A percentile compares a stretch with the other conserved stretches of the same genome.
These are phyloP conservation scores for Lactifluus piperatus DNA, from an alignment of 768 basidiomycete genomes.

Conservation along the genomic window DNA sequence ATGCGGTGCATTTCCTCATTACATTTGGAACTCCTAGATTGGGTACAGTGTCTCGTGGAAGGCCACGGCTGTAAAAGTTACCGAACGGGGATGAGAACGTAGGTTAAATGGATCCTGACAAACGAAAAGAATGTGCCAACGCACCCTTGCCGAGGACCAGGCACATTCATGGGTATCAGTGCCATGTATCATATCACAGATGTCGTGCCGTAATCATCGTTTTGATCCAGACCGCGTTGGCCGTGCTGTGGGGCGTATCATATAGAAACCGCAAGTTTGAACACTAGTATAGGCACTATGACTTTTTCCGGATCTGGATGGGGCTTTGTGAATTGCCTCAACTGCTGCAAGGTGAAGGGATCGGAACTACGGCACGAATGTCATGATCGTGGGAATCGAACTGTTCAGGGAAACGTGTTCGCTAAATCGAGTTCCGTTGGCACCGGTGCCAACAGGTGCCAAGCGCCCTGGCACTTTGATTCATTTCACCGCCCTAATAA, in stretches of 20 bases:
- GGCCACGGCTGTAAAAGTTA: no score
- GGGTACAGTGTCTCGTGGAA: not conserved
- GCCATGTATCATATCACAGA: not conserved
- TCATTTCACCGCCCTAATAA: not conserved
- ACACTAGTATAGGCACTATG: not conserved
- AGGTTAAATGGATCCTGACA: not conserved
- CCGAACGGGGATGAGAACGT: not conserved
- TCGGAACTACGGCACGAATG: not conserved
- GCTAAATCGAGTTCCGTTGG: not conserved
- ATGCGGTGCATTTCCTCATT: not conserved
- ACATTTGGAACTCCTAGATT: not conserved
- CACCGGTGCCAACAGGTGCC: not conserved
- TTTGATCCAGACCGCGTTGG: not conserved
- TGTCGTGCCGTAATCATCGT: not conserved
- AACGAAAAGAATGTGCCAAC: not conserved
- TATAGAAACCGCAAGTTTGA: not conserved
- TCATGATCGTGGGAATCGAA: not conserved
- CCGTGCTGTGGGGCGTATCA: not conserved
- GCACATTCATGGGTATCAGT: not conserved
- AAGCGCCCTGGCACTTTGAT: not conserved
- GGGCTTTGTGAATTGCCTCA: not conserved
- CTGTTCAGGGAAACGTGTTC: not conserved
- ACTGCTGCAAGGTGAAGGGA: not conserved
- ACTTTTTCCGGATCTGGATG: not conserved
- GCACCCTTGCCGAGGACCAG: not conserved